Conservation (phyloP, 2,329 filamentous ascomycete genomes). For the Colletotrichum caudatum region DNA sequence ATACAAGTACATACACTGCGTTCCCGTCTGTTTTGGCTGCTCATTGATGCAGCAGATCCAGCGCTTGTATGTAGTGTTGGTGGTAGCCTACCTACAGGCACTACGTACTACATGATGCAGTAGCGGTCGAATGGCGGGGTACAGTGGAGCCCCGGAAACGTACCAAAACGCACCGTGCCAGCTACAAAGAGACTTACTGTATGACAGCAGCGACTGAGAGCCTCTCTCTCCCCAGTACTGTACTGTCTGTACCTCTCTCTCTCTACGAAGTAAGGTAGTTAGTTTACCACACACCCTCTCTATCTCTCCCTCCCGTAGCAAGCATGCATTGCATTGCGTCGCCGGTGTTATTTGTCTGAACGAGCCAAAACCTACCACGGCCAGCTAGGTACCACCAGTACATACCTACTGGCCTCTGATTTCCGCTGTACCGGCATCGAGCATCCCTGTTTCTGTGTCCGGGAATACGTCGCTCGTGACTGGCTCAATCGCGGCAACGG, state of each 20-base stretch:
- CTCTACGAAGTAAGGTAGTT: no score
- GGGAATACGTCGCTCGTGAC: conserved; percentile 39
- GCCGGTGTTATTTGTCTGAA: conserved; percentile 6
- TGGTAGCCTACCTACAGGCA: no score
- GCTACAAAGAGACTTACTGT: conserved; percentile 8
- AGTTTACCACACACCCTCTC: background rate
- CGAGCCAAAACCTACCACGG: conserved; percentile 11
- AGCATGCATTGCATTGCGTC: conserved; percentile 7
- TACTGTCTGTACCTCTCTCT: no score
- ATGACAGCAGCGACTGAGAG: conserved; percentile 6
- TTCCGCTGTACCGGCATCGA: conserved; percentile 36
- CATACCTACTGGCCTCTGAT: conserved; percentile 16
- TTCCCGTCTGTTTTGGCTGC: background rate
- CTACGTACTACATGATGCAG: conserved; percentile 28
- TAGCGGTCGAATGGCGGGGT: conserved; percentile 40
- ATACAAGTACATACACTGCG: no score
- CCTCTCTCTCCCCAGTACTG: no score
- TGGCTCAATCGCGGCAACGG: conserved; percentile 35
- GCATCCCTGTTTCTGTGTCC: conserved; percentile 33
- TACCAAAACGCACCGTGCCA: conserved; percentile 16
- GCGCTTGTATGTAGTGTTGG: background rate
- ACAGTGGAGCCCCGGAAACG: conserved; percentile 25
- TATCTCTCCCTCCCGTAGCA: conserved; percentile 1
- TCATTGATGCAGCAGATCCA: conserved; percentile 19
- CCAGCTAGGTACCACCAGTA: conserved; percentile 6